Percentiles rank a stretch among this genome's conserved stretches.
Evolutionary conservation across 768 basidiomycete species (phyloP).

Genomic region (Piloderma croceum): DNA sequence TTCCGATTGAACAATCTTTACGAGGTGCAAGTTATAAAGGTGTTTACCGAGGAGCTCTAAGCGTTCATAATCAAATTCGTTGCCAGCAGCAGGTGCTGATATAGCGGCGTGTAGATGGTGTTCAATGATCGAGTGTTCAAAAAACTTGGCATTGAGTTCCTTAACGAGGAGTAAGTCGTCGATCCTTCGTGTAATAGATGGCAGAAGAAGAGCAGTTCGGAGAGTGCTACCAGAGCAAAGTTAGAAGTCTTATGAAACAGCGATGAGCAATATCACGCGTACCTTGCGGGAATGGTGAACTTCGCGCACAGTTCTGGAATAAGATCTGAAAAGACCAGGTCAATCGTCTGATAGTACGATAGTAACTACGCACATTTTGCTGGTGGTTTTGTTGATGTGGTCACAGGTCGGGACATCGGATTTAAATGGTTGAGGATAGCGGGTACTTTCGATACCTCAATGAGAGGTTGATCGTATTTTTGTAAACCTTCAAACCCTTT

Average conservation of each 20-base stretch:
- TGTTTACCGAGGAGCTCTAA: slow-evolving; percentile 71
- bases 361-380: slow-evolving; percentile 52
- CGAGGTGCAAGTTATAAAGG: not conserved
- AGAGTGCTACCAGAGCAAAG: slow-evolving; percentile 42
- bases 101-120: slow-evolving; percentile 59
- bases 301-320: slow-evolving; percentile 80
- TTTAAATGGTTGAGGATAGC: slow-evolving; percentile 52
- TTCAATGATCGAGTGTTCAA: slow-evolving; percentile 58
- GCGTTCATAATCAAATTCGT: slow-evolving; percentile 77
- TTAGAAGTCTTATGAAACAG: slow-evolving; percentile 1
- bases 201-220: slow-evolving; percentile 63
- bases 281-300: slow-evolving; percentile 72
- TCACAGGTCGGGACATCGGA: slow-evolving; percentile 40
- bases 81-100: slow-evolving; percentile 61
- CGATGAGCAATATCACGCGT: slow-evolving; percentile 11
- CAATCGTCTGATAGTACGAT: slow-evolving; percentile 3
- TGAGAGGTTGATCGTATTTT: slow-evolving; percentile 61
- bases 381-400: slow-evolving; percentile 32
- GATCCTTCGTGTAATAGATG: slow-evolving; percentile 66
- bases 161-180: slow-evolving; percentile 73
- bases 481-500: slow-evolving; percentile 59
- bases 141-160: slow-evolving; percentile 68
- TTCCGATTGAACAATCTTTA: not conserved
- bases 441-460: slow-evolving; percentile 58
- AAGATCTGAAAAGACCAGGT: slow-evolving; percentile 44